A percentile compares a stretch with the other conserved stretches of the same genome.
These are phyloP conservation scores for Orychophragmus violaceus DNA, from an alignment of 345 rosid species.

Conservation along the genomic window DNA sequence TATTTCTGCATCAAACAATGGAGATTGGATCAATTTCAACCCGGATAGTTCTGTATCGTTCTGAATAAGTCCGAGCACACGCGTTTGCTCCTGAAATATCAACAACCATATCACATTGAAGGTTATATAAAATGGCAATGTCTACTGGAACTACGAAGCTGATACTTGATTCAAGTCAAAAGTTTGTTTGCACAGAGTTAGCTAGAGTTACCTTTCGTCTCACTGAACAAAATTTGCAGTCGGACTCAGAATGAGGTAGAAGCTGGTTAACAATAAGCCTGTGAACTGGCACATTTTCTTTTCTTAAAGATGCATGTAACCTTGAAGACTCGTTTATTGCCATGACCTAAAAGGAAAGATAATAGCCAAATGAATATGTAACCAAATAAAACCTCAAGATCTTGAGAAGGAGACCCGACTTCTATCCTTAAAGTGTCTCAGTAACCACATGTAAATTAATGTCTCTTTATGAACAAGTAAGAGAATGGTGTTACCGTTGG, in stretches of 20 bases:
- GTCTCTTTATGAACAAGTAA: neutral
- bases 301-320: conserved; percentile 57
- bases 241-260: conserved; percentile 48
- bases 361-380: neutral
- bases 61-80: conserved; percentile 45
- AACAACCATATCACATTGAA: conserved; percentile 8
- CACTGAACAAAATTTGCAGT: conserved; percentile 65
- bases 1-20: conserved; percentile 63
- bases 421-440: neutral
- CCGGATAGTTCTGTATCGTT: conserved; percentile 45
- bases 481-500: conserved; percentile 54
- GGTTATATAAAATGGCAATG: neutral
- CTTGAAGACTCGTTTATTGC: conserved; percentile 70
- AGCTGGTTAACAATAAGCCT: conserved; percentile 67
- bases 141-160: neutral
- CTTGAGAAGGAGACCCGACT: neutral
- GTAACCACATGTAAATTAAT: neutral
- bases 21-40: conserved; percentile 46
- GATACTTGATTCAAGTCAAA: neutral
- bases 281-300: conserved; percentile 57
- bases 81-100: conserved; percentile 53
- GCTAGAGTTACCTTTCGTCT: conserved; percentile 49
- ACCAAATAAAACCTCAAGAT: neutral
- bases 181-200: neutral
- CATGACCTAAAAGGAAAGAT: conserved; percentile 45